Percentiles rank a stretch among this genome's conserved stretches.
Evolutionary conservation across 2,329 filamentous ascomycete species (phyloP).

Genomic region (Monilinia fructicola): DNA sequence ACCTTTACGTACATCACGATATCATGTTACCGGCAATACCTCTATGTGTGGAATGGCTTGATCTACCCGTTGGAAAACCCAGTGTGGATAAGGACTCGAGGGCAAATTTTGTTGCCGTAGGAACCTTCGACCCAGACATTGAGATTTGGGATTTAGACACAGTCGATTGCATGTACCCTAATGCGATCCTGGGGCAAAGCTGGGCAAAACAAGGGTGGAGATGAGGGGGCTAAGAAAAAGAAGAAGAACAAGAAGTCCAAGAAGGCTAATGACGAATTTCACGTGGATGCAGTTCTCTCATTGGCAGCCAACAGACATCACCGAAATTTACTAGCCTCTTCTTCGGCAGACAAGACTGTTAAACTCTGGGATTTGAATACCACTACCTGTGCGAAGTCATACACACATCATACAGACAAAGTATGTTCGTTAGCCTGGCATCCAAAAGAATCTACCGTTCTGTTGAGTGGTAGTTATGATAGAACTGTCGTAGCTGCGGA

Average conservation of each 20-base stretch:
- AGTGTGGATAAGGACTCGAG: slow-evolving; percentile 60
- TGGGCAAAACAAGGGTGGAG: slow-evolving; percentile 47
- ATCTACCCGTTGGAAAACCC: slow-evolving; percentile 79
- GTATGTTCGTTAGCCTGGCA: slow-evolving; percentile 97
- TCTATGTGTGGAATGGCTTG: slow-evolving; percentile 92
- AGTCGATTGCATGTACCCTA: slow-evolving; percentile 97
- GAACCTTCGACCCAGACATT: slow-evolving; percentile 97
- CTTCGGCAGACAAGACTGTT: slow-evolving; percentile 93
- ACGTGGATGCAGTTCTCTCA: slow-evolving; percentile 90
- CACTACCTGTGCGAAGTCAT: slow-evolving; percentile 89
- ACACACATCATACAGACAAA: slow-evolving; percentile 94
- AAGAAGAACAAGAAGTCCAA: slow-evolving; percentile 90
- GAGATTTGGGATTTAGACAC: slow-evolving; percentile 98
- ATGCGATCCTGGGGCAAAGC: slow-evolving; percentile 89
- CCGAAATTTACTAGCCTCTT: slow-evolving; percentile 89
- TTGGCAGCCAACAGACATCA: slow-evolving; percentile 91
- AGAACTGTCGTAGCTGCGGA: slow-evolving; percentile 91
- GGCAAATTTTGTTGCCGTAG: slow-evolving; percentile 92
- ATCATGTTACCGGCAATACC: slow-evolving; percentile 98
- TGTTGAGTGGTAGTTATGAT: slow-evolving; percentile 93
- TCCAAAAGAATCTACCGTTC: slow-evolving; percentile 77
- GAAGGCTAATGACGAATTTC: slow-evolving; percentile 87
- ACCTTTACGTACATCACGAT: slow-evolving; percentile 98
- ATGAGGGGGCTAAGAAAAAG: slow-evolving; percentile 58
- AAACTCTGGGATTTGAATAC: slow-evolving; percentile 98